These are phyloP conservation scores for Sisymbrium irio DNA, from an alignment of 345 rosid genomes.

Conservation along the genomic window DNA sequence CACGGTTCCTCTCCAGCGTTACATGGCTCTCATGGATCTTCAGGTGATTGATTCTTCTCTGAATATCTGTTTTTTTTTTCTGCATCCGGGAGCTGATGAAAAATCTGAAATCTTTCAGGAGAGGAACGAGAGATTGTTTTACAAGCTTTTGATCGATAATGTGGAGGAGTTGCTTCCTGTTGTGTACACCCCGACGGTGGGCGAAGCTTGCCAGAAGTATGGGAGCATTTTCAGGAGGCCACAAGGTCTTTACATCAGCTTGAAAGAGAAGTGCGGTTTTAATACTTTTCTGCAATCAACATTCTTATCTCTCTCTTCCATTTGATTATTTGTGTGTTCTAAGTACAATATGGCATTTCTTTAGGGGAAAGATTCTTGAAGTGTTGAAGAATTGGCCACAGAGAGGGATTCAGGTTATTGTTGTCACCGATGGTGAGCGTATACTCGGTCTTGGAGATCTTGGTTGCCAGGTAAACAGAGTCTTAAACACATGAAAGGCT, in stretches of 20 bases:
- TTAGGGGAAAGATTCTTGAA: constrained; percentile 88
- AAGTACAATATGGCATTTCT: not conserved
- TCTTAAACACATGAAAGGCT: not conserved
- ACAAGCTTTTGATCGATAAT: not conserved
- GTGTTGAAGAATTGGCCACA: constrained; percentile 95
- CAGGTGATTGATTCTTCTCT: too few species aligned
- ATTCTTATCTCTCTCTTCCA: not conserved
- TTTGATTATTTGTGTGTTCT: not conserved
- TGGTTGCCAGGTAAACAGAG: constrained; percentile 85
- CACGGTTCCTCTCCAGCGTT: too few species aligned
- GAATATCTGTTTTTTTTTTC: too few species aligned
- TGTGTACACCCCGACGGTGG: not conserved
- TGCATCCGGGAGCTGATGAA: too few species aligned
- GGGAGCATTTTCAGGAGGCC: not conserved
- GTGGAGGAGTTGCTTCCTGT: not conserved
- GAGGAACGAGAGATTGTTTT: not conserved
- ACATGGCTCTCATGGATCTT: too few species aligned
- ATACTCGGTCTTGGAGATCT: constrained; percentile 97
- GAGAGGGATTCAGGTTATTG: constrained; percentile 88
- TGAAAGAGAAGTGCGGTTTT: not conserved
- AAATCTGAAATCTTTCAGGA: not conserved
- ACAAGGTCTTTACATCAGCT: not conserved
- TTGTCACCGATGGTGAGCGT: constrained; percentile 96
- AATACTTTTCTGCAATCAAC: too few species aligned
- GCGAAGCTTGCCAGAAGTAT: not conserved